phyloP scores from a whole-genome alignment of 108 stramenopile genomes.

The Bacterosira constricta region DNA sequence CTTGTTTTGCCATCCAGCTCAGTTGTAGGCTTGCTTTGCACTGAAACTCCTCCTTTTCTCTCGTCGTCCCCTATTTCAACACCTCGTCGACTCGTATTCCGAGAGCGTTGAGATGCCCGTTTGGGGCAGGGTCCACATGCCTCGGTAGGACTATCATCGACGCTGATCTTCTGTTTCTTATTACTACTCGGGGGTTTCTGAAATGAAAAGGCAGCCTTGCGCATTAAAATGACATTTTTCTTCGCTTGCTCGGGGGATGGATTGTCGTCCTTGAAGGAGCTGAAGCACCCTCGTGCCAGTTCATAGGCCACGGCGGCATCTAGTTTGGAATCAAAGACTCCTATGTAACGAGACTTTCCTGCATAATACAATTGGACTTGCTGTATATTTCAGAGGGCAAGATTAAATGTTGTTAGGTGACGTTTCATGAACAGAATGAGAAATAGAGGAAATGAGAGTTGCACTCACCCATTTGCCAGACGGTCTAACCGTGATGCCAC shows the following conservation, averaged over 20 bases:
- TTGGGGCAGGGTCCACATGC: background rate
- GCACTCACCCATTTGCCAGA: slow-evolving; percentile 75
- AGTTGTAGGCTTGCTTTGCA: background rate
- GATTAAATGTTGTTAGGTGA: background rate
- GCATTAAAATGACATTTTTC: slow-evolving; percentile 18
- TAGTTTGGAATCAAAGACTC: slow-evolving; percentile 80
- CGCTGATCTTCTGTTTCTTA: background rate
- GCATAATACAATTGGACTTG: slow-evolving; percentile 86
- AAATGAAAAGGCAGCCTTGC: slow-evolving; percentile 25
- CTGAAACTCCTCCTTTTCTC: background rate
- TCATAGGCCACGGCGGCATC: slow-evolving; percentile 84
- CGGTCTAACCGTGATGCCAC: slow-evolving; percentile 83
- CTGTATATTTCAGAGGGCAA: slow-evolving; percentile 16
- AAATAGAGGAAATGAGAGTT: background rate
- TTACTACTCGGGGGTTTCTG: background rate
- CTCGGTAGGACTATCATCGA: background rate
- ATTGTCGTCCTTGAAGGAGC: background rate
- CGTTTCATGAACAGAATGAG: background rate
- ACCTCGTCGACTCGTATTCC: background rate
- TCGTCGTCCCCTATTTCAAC: background rate
- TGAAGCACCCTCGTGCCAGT: slow-evolving; percentile 44
- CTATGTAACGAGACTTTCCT: slow-evolving; percentile 84
- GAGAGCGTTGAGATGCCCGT: background rate
- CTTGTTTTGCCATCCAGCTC: no score
- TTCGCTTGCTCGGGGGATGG: slow-evolving; percentile 16